A percentile compares a stretch with the other conserved stretches of the same genome.
These are phyloP conservation scores for Microcyclosporella mali DNA, from an alignment of 2,329 filamentous ascomycete species.

Conservation along the genomic window DNA sequence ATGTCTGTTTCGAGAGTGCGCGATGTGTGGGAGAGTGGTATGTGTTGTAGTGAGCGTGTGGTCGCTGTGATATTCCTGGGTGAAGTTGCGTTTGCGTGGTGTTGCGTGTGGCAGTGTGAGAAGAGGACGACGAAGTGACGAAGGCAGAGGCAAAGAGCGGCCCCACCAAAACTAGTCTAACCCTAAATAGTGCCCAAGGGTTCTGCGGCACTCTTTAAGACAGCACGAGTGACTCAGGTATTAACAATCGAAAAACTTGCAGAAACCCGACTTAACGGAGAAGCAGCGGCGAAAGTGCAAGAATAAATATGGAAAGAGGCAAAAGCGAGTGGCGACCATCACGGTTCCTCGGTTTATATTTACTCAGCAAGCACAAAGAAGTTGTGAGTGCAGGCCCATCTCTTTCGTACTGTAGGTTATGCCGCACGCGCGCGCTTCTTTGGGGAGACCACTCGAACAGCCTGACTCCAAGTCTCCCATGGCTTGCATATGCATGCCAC, in stretches of 20 bases:
- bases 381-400: not conserved
- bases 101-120: constrained; percentile 2
- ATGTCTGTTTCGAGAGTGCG: constrained; percentile 43
- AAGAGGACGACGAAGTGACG: constrained; percentile 1
- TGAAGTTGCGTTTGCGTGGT: too few species aligned
- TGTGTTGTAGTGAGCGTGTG: constrained; percentile 20
- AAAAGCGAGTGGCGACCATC: too few species aligned
- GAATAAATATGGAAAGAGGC: too few species aligned
- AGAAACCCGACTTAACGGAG: too few species aligned
- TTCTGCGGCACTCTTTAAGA: too few species aligned
- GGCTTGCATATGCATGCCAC: not conserved
- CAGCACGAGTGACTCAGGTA: too few species aligned
- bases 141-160: not conserved
- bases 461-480: too few species aligned
- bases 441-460: too few species aligned
- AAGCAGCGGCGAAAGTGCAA: too few species aligned
- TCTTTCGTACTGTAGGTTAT: not conserved
- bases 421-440: not conserved
- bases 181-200: not conserved
- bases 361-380: too few species aligned
- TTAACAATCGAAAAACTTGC: too few species aligned
- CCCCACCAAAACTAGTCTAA: not conserved
- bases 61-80: constrained; percentile 1
- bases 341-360: too few species aligned
- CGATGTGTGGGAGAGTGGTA: constrained; percentile 16